phyloP scores from a whole-genome alignment of 2,329 filamentous ascomycete species.

The Graphilbum fragrans region DNA sequence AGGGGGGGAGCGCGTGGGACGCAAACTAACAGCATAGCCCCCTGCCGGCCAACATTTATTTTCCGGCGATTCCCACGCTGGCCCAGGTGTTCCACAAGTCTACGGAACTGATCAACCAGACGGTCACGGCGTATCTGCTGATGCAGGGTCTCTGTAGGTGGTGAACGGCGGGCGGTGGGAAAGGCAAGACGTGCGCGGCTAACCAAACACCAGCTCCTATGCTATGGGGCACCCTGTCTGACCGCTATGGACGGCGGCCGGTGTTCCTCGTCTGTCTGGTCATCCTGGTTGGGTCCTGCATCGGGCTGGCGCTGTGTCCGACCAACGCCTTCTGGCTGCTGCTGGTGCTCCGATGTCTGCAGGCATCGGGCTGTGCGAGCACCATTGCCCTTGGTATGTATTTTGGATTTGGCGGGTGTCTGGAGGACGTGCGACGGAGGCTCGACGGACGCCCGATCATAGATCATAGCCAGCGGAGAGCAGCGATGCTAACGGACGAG shows the following conservation, averaged over 20 bases:
- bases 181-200: not conserved
- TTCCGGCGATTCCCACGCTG: slow-evolving; percentile 19
- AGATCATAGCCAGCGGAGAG: not conserved
- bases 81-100: slow-evolving; percentile 16
- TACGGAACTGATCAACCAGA: slow-evolving; percentile 18
- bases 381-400: slow-evolving; percentile 18
- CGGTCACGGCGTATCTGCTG: slow-evolving; percentile 19
- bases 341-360: slow-evolving; percentile 17
- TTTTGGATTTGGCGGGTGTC: not conserved
- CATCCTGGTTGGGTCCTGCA: slow-evolving; percentile 18
- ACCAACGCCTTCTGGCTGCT: slow-evolving; percentile 19
- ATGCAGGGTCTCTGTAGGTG: slow-evolving; percentile 17
- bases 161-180: not conserved
- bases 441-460: not conserved
- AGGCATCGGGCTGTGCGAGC: slow-evolving; percentile 21
- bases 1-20: too few species aligned
- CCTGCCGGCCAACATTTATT: slow-evolving; percentile 22
- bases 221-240: slow-evolving; percentile 22
- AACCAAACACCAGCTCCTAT: slow-evolving; percentile 13
- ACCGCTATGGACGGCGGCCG: slow-evolving; percentile 19
- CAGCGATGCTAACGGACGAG: too few species aligned
- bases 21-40: too few species aligned
- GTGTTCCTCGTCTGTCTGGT: slow-evolving; percentile 17
- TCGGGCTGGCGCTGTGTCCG: slow-evolving; percentile 20
- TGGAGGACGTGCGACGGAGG: too few species aligned